phyloP scores from a whole-genome alignment of 2,329 filamentous ascomycete species.

The Aspergillus quadrilineatus region DNA sequence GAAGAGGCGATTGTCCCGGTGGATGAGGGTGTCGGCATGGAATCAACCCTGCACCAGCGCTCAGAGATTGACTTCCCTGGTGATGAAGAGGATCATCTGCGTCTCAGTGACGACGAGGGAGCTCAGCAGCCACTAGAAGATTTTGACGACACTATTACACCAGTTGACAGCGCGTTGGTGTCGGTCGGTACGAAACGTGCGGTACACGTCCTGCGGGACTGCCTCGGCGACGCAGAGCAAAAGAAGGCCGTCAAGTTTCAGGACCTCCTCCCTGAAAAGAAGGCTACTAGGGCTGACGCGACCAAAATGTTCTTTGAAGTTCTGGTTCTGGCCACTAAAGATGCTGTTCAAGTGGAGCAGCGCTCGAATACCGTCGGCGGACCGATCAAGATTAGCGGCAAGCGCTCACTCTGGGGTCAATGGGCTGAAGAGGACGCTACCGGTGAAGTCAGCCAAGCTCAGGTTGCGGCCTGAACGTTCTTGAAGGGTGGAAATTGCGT shows the following conservation, averaged over 20 bases:
- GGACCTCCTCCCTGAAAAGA: conserved; percentile 78
- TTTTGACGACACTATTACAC: conserved; percentile 80
- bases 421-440: conserved; percentile 75
- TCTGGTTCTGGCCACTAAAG: conserved; percentile 92
- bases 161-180: conserved; percentile 79
- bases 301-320: conserved; percentile 99
- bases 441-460: conserved; percentile 43
- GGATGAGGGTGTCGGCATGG: conserved; percentile 54
- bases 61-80: conserved; percentile 67
- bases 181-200: conserved; percentile 92
- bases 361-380: conserved; percentile 69
- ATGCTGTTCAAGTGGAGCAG: conserved; percentile 96
- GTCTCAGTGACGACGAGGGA: conserved; percentile 50
- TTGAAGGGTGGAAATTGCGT: neutral
- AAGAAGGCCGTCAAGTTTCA: conserved; percentile 85
- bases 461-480: conserved; percentile 23
- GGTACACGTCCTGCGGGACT: conserved; percentile 87
- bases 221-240: conserved; percentile 74
- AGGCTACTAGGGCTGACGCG: conserved; percentile 81
- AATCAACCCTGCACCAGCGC: conserved; percentile 48
- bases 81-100: conserved; percentile 52
- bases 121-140: conserved; percentile 54
- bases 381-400: conserved; percentile 79
- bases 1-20: conserved; percentile 58
- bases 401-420: conserved; percentile 92